Evolutionary conservation across 2,329 filamentous ascomycete species (phyloP), one percentile per base, ranked within the genome.

Genomic region (Colletotrichum paranaense): DNA sequence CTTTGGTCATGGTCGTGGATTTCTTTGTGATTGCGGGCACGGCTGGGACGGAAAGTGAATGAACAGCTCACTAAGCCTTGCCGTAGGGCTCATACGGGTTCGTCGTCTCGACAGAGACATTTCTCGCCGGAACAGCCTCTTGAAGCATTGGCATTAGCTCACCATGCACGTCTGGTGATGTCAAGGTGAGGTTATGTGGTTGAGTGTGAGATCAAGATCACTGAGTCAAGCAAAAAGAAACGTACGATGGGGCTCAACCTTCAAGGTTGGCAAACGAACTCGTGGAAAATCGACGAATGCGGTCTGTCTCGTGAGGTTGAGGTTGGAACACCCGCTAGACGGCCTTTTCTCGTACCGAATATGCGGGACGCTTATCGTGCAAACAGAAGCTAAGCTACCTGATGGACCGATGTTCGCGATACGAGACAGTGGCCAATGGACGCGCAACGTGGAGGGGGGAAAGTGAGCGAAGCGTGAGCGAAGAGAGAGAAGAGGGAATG

Each of bases 21-120:
- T 22, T 42, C 7, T 28, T 49, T 38, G 42, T 60, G 62, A 28
- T 49, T 22, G n/a, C 59, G 42, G 11, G 5, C 4, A 30, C 52
- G 24, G 24, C 7, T 35, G 19, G 30, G 26, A 4, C 42, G n/a
- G 49, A 26, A 42, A 16, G 16, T 19, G 57, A 9, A 38, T n/a
- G 11, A 35, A 35, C 32, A 35, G 53, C 57, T 63, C 59, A 64
- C 58, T 67, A 38, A 62, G 38, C 52, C 9, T 35, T 5, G 19
- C 7, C 11, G 4, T 57, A 74, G 72, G 69, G 58, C 42, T 73
- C 62, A 35, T 73, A 73, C 22, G 72, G 72, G 5, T 74, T 74
- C 7, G 69, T 74, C 59, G 56, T 62, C 16, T 55, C 60, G 26
- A 72, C 62, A 59, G 64, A 62, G 32, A 35, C 57, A 3, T 72